phyloP scores from a whole-genome alignment of 176 grass and related monocot genomes.

The Leersia perrieri region DNA sequence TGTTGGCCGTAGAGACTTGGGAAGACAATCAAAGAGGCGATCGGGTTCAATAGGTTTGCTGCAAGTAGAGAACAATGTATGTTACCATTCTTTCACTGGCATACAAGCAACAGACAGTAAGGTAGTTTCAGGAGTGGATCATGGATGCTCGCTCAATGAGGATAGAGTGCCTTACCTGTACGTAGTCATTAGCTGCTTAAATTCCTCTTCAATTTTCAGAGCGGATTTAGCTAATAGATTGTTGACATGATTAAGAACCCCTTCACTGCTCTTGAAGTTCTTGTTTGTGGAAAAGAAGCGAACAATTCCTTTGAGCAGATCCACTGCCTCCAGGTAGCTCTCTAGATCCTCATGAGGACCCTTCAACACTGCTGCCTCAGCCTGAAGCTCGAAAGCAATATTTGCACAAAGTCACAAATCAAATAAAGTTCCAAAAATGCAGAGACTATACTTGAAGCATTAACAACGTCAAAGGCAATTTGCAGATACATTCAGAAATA shows the following conservation, averaged over 20 bases:
- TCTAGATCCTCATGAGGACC: slow-evolving; percentile 93
- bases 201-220: slow-evolving; percentile 85
- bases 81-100: neutral
- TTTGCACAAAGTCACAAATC: neutral
- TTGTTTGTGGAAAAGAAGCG: slow-evolving; percentile 74
- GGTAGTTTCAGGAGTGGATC: neutral
- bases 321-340: slow-evolving; percentile 78
- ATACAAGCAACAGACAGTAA: neutral
- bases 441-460: neutral
- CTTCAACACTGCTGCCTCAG: slow-evolving; percentile 71
- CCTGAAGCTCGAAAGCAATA: slow-evolving; percentile 36
- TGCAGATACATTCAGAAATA: neutral
- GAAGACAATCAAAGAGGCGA: slow-evolving; percentile 76
- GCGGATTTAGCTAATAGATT: slow-evolving; percentile 66
- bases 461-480: neutral
- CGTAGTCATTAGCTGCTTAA: slow-evolving; percentile 63
- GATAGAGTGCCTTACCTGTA: slow-evolving; percentile 49
- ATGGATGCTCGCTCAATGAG: neutral
- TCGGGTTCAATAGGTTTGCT: slow-evolving; percentile 94
- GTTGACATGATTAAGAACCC: slow-evolving; percentile 64
- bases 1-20: slow-evolving; percentile 64
- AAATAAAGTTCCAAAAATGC: neutral
- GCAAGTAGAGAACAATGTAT: slow-evolving; percentile 30
- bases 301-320: slow-evolving; percentile 63
- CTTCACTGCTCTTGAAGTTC: slow-evolving; percentile 68